Base-by-base conservation (phyloP, 2,329 filamentous ascomycete species). In the Ophiostoma montium region DNA sequence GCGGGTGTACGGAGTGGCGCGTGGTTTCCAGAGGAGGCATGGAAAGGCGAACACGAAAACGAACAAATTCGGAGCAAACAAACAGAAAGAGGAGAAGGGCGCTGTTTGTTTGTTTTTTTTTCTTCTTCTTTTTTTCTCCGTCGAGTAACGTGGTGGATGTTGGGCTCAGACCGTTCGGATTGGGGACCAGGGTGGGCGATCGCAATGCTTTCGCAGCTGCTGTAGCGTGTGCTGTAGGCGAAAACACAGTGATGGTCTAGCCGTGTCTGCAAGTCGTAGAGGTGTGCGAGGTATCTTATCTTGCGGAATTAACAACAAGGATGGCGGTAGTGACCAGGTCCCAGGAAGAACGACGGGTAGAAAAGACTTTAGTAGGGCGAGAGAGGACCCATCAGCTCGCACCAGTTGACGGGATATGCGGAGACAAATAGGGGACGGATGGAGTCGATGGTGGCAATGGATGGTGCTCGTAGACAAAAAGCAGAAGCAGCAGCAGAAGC, bases 401-500 rank as follows among this genome's bases (percentile, higher is more conserved):
- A 27, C 5, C 23, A 27, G 18, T n/a, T 8, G 19, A 30, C 38
- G 38, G 38, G 38, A 41, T 19, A 41, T 41, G 38, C 38, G 38
- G 38, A 41, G 38, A 41, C 38, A 30, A 42, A 42, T 42, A 42
- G 39, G 39, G 39, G 38, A 41, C 38, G 36, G 30, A 42, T 42
- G 39, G 39, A 42, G 39, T 42, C 39, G 18, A 41, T 41, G 27
- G 38, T 41, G 21, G 19, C 21, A 27, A 8, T 27, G 23, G 23
- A 27, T 27, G 23, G 23, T n/a, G 23, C 4, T 8, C 5, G 9
- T 46, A 13, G 18, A 35, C 15, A 27, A 27, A 27, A 27, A 27
- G 23, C 23, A 27, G 23, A 27, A 8, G 23, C 23, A 35, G 12
- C 31, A 27, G 12, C 6, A 42, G 15, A n/a, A 15, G 30, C 6